Evolutionary conservation across 2,329 filamentous ascomycete genomes (phyloP), one percentile per base, ranked within the genome.

Genomic region (Chalaropsis thielavioides): DNA sequence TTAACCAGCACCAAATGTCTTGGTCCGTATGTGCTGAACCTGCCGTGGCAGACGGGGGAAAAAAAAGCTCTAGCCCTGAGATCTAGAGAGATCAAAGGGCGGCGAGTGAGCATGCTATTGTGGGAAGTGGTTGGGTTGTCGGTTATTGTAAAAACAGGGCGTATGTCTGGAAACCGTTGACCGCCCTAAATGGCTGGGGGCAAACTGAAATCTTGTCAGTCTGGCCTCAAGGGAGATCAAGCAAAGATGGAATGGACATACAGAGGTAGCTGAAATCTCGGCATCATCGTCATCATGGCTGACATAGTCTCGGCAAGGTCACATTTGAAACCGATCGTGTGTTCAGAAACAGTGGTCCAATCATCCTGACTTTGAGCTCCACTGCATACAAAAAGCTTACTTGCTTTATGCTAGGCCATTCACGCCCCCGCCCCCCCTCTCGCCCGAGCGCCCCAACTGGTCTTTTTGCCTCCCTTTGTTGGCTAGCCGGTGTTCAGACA

Each of bases 291-390:
- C 51, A 15, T 19, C 51, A 58, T 58, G 8, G 27, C 17, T 35
- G 13, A n/a, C 27, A 17, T 58, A 17, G 51, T 58, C 31, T 58
- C 24, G 51, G 51, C 31, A 58, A 35, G 27, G 17, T 35, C 27
- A 35, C 27, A 58, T n/a, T 27, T 27, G 51, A 58, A 58, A 58
- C 51, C 51, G 51, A 58, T 58, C 51, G 51, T 58, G 51, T 58
- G 51, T 58, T 58, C 51, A 35, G 51, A 31, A 58, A 58, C 51
- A 11, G 24, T 22, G 27, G 51, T 58, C 24, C 51, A 35, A 58
- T 27, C 27, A 58, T 13, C 51, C 51, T n/a, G 11, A 35, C 27
- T 35, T 35, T 35, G 51, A 58, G 51, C 19, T 35, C 51, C 5
- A 17, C 17, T 17, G 51, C 17, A 58, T 27, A 31, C 15, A 31